Evolutionary conservation across 441 rosid genomes (phyloP).

Genomic region (Dalechampia spathulata): DNA sequence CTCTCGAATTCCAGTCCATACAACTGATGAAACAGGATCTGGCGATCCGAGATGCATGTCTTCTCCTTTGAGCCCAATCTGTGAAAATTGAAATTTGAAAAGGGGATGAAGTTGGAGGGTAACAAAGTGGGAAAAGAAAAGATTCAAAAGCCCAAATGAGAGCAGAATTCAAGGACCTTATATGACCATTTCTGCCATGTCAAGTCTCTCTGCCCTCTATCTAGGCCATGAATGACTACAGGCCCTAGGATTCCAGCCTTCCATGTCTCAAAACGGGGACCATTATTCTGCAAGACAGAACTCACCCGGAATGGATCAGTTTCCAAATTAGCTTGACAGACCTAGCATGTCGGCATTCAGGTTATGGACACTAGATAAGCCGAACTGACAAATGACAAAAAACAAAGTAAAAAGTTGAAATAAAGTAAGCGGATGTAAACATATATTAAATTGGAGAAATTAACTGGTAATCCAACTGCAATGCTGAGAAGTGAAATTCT

Average conservation of each 20-base stretch:
- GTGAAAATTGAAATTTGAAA: no score
- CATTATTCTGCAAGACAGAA: slow-evolving; percentile 33
- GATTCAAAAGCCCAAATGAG: no score
- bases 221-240: slow-evolving; percentile 43
- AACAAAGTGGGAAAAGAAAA: no score
- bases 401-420: no score
- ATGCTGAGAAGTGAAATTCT: slow-evolving; percentile 63
- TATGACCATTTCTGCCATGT: slow-evolving; percentile 65
- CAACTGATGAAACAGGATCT: slow-evolving; percentile 28
- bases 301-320: no score
- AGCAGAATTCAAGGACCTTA: slow-evolving; percentile 25
- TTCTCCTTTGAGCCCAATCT: slow-evolving; percentile 72
- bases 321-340: not conserved
- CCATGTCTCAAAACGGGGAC: slow-evolving; percentile 52
- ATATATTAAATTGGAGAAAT: slow-evolving; percentile 13
- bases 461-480: slow-evolving; percentile 77
- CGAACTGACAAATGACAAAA: not conserved
- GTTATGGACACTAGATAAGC: no score
- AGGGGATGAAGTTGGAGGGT: no score
- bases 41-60: slow-evolving; percentile 46
- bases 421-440: no score
- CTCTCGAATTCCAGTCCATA: slow-evolving; percentile 39
- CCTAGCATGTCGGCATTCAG: not conserved
- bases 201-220: slow-evolving; percentile 44
- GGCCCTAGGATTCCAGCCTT: slow-evolving; percentile 48